Evolutionary conservation across 164 flowering plant genomes (phyloP), one percentile per base, ranked within the genome.

Genomic region (Akebia trifoliata): DNA sequence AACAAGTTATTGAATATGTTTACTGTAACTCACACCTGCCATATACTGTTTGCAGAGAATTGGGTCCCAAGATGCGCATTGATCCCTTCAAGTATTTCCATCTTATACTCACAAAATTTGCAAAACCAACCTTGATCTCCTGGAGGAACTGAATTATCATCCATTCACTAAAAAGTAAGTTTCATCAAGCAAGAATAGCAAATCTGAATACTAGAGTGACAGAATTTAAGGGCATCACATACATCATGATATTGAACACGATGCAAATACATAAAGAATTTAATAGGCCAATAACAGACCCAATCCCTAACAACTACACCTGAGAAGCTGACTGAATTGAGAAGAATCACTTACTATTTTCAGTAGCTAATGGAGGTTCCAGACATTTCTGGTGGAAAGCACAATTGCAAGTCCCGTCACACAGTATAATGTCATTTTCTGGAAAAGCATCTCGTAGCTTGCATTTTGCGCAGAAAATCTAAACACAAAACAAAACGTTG

Each of bases 311-410:
- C 1, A 40, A 21, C 15, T 42, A 52, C 22, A 32, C 18, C 18
- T 30, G 20, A 31, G n/a, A n/a, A n/a, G n/a, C n/a, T n/a, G n/a
- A n/a, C n/a, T n/a, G 22, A 34, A 21, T 9, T 31, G 18, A 67
- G 44, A 47, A 57, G 60, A 44, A 53, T 40, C 8, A 43, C 92
- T 76, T 77, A 93, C 99, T 84, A 49, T 78, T 76, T 74, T 84
- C 87, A 36, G 90, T 85, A 24, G 80, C 83, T 66, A 93, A 62
- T 31, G 99, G 99, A 62, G 97, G 97, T 50, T 90, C 99, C 49
- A 87, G 85, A 68, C 99, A 93, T 67, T 83, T 83, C 64, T 93
- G 96, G 75, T 93, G 99, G 65, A 90, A 93, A 51, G 92, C 97
- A 73, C 96, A 70, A 60, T 87, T 84, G 76, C 99, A 93, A 40